A percentile compares a stretch with the other conserved stretches of the same genome.
Evolutionary conservation across 306 rosid species (phyloP).

Genomic region (Cucurbita pepo): DNA sequence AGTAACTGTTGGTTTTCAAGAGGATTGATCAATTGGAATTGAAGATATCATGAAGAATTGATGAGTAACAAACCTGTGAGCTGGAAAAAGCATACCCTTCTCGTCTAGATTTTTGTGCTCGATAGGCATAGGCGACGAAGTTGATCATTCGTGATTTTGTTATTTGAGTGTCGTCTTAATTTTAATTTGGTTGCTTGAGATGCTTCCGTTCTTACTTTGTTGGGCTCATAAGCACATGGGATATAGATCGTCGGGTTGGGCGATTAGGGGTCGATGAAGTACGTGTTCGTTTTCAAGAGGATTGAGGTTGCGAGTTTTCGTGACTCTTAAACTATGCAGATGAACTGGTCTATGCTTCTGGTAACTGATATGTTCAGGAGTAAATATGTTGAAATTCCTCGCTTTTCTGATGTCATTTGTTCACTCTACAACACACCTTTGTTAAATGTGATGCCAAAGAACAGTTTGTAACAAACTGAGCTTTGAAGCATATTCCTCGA

Average conservation of each 20-base stretch:
- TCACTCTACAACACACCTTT: too few relatives aligned
- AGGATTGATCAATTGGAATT: slow-evolving; percentile 4
- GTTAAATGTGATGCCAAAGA: too few relatives aligned
- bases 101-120: background rate
- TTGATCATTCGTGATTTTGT: background rate
- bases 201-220: background rate
- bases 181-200: background rate
- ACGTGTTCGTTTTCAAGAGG: background rate
- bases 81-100: too few relatives aligned
- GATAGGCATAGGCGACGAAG: background rate
- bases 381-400: too few relatives aligned
- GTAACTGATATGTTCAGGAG: background rate
- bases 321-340: background rate
- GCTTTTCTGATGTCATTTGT: too few relatives aligned
- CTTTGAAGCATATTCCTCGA: too few relatives aligned
- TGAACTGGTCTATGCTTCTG: background rate
- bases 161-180: background rate
- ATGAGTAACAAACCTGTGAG: background rate
- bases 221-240: background rate
- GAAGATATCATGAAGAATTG: slow-evolving; percentile 50
- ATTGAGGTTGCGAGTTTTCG: background rate
- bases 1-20: background rate
- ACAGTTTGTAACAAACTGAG: too few relatives aligned
- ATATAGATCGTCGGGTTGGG: background rate
- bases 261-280: background rate